phyloP scores from a whole-genome alignment of 306 rosid species.

The Citrullus colocynthis region DNA sequence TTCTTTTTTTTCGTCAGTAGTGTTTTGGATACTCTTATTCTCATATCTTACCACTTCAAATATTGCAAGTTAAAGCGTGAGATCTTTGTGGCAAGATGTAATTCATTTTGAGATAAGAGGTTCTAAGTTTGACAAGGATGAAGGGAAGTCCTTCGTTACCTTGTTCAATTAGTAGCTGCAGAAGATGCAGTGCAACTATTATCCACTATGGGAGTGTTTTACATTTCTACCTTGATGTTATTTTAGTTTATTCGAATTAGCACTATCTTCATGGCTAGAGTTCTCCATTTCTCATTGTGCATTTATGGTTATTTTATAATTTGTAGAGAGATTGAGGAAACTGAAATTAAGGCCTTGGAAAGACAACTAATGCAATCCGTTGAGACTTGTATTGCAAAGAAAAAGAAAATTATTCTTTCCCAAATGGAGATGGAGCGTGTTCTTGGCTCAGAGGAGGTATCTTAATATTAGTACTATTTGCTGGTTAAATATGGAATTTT shows the following conservation, averaged over 20 bases:
- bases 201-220: not conserved
- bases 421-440: constrained; percentile 64
- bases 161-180: not conserved
- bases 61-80: not conserved
- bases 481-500: not conserved
- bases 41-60: not conserved
- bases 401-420: constrained; percentile 61
- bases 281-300: not conserved
- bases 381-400: constrained; percentile 60
- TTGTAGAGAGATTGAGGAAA: constrained; percentile 67
- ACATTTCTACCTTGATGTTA: not conserved
- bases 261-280: not conserved
- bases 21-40: not conserved
- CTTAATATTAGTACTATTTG: not conserved
- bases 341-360: constrained; percentile 68
- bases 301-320: not conserved
- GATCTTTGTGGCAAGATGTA: not conserved
- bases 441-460: constrained; percentile 71
- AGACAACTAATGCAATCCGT: constrained; percentile 78
- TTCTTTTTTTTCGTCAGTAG: not conserved
- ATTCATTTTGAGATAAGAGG: not conserved
- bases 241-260: not conserved
- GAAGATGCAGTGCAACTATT: not conserved
- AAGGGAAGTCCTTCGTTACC: not conserved
- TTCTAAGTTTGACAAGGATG: not conserved